phyloP scores from a whole-genome alignment of 345 rosid genomes.

The Ailanthus altissimus region DNA sequence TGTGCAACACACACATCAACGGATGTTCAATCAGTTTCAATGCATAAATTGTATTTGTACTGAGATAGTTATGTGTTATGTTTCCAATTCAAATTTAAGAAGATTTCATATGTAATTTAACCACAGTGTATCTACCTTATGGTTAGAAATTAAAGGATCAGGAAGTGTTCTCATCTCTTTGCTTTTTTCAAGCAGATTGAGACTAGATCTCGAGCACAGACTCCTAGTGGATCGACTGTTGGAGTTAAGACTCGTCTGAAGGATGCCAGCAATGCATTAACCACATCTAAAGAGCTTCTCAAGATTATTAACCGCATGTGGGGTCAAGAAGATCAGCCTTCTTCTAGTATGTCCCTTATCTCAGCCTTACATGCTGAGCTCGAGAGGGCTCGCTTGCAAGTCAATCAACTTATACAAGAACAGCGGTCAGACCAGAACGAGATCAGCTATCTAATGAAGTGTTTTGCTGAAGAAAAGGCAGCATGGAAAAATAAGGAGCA shows the following conservation, averaged over 20 bases:
- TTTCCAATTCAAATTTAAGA: background rate
- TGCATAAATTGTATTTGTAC: background rate
- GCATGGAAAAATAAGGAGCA: conserved; percentile 91
- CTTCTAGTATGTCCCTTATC: conserved; percentile 90
- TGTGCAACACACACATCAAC: background rate
- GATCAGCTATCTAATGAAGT: conserved; percentile 73
- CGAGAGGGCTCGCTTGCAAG: conserved; percentile 88
- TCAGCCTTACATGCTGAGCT: conserved; percentile 97
- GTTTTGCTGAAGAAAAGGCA: conserved; percentile 92
- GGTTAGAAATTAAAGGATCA: background rate
- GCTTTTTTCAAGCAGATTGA: conserved; percentile 60
- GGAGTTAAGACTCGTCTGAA: conserved; percentile 74
- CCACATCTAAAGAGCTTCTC: conserved; percentile 89
- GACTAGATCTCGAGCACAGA: conserved; percentile 76
- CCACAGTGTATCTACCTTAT: background rate
- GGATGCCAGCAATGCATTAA: conserved; percentile 89
- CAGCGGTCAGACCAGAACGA: conserved; percentile 76
- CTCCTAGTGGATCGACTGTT: conserved; percentile 72
- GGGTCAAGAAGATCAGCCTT: conserved; percentile 87
- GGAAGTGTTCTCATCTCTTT: conserved; percentile 8
- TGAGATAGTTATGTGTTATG: background rate
- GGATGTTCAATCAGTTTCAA: background rate
- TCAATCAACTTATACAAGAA: conserved; percentile 84
- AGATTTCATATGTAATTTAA: background rate
- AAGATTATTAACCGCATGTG: conserved; percentile 89